Percentiles rank a stretch among this genome's conserved stretches.
These are phyloP conservation scores for Neofusicoccum umdonicola DNA, from an alignment of 2,329 filamentous ascomycete species.

Conservation along the genomic window DNA sequence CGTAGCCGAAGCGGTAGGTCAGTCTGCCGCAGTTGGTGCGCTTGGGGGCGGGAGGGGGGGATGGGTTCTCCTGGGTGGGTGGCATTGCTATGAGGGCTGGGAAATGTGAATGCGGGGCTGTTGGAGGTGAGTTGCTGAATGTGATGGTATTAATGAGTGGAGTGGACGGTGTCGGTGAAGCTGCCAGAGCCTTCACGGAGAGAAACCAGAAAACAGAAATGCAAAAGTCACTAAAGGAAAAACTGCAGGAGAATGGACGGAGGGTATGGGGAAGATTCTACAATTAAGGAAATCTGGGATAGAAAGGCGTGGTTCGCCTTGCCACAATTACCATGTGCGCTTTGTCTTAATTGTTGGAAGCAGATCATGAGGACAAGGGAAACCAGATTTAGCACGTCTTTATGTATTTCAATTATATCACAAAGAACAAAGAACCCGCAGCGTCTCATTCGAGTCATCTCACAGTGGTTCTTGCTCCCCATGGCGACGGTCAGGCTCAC, in stretches of 20 bases:
- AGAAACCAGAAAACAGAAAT: neutral
- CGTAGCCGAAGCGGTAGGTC: conserved; percentile 13
- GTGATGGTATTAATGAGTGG: neutral
- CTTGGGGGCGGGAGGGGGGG: neutral
- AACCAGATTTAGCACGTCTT: neutral
- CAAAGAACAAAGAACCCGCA: neutral
- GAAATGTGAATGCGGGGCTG: neutral
- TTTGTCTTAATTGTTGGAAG: neutral
- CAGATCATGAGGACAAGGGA: neutral
- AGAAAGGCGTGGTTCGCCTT: neutral
- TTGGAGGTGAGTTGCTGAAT: neutral
- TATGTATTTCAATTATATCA: neutral
- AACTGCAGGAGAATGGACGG: neutral
- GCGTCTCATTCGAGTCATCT: too few relatives aligned
- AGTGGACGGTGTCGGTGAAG: neutral
- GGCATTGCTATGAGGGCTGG: neutral
- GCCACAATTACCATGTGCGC: neutral
- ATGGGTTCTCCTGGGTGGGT: too few relatives aligned
- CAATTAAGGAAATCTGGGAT: neutral
- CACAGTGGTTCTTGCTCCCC: too few relatives aligned
- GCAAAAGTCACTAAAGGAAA: neutral
- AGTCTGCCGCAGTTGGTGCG: conserved; percentile 10
- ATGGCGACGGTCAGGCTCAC: too few relatives aligned
- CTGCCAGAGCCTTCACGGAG: conserved; percentile 8
- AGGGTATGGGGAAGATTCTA: neutral